Evolutionary conservation across 2,329 filamentous ascomycete genomes (phyloP).

Genomic region (Trichophyton benhamiae): DNA sequence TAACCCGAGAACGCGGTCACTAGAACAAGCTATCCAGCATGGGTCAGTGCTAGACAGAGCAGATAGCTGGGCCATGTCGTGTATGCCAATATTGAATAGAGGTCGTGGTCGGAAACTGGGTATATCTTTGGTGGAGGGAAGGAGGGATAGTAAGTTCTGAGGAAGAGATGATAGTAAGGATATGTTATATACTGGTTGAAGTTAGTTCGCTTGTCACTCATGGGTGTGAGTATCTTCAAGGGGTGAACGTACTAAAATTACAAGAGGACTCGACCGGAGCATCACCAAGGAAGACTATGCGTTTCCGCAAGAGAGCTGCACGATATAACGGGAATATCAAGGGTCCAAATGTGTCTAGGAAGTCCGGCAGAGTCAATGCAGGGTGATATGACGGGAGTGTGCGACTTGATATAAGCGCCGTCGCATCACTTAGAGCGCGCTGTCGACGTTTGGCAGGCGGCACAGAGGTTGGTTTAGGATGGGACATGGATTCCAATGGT

Average conservation of each 20-base stretch:
- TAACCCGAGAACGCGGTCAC: conserved; percentile 78
- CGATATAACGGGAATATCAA: conserved; percentile 84
- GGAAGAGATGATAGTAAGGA: conserved; percentile 89
- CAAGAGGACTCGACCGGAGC: conserved; percentile 75
- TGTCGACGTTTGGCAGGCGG: conserved; percentile 29
- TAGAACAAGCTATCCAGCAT: conserved; percentile 91
- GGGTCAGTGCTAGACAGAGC: conserved; percentile 37
- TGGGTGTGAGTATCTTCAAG: neutral
- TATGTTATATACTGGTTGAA: conserved; percentile 65
- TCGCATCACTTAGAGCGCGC: conserved; percentile 32
- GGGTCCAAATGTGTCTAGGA: conserved; percentile 76
- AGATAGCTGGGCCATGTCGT: conserved; percentile 74
- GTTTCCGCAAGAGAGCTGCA: conserved; percentile 71
- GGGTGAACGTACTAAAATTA: conserved; percentile 59
- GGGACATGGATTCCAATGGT: conserved; percentile 41
- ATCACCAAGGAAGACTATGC: conserved; percentile 75
- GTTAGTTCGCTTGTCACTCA: conserved; percentile 14
- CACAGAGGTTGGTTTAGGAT: conserved; percentile 37
- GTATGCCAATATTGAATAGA: conserved; percentile 85
- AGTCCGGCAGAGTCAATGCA: conserved; percentile 63
- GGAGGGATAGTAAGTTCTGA: conserved; percentile 53
- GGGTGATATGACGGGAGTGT: conserved; percentile 69
- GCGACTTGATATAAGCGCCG: conserved; percentile 37
- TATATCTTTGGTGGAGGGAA: conserved; percentile 48
- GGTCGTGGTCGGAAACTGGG: conserved; percentile 56